phyloP scores from a whole-genome alignment of 2,329 filamentous ascomycete genomes.

The Juglanconis oblonga region DNA sequence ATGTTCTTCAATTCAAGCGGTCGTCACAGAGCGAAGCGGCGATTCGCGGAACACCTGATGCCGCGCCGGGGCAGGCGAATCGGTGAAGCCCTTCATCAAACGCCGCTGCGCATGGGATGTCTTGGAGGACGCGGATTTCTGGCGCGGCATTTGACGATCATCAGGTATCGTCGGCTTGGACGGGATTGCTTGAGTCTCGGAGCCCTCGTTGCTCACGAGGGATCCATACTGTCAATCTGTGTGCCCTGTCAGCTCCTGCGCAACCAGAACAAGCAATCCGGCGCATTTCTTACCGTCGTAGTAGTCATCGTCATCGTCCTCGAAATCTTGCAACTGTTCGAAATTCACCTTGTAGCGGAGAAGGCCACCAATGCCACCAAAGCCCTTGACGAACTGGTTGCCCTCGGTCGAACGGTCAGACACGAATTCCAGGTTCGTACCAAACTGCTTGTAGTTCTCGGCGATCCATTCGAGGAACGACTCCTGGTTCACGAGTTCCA shows the following conservation, averaged over 20 bases:
- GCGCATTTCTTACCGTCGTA: constrained; percentile 57
- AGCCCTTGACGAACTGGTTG: constrained; percentile 99
- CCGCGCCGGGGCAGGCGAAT: constrained; percentile 41
- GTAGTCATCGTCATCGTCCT: constrained; percentile 93
- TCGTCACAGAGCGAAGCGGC: constrained; percentile 68
- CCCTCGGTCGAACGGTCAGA: constrained; percentile 96
- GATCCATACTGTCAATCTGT: constrained; percentile 84
- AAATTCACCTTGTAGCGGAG: constrained; percentile 99
- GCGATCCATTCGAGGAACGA: constrained; percentile 99
- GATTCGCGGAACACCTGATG: constrained; percentile 59
- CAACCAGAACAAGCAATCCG: background rate
- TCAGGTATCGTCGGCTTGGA: constrained; percentile 27
- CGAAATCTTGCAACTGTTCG: constrained; percentile 90
- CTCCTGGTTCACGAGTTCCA: constrained; percentile 85
- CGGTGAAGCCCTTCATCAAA: constrained; percentile 43
- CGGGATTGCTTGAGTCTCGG: constrained; percentile 57
- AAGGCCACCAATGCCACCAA: constrained; percentile 96
- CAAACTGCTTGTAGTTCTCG: constrained; percentile 97
- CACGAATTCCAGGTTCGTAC: constrained; percentile 92
- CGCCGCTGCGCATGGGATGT: constrained; percentile 39
- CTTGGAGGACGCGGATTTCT: constrained; percentile 33
- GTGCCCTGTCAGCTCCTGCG: background rate
- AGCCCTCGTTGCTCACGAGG: constrained; percentile 87
- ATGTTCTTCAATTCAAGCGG: constrained; percentile 45
- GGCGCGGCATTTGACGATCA: constrained; percentile 40